phyloP scores from a whole-genome alignment of 805 yeast species.

The Spathaspora boniae region DNA sequence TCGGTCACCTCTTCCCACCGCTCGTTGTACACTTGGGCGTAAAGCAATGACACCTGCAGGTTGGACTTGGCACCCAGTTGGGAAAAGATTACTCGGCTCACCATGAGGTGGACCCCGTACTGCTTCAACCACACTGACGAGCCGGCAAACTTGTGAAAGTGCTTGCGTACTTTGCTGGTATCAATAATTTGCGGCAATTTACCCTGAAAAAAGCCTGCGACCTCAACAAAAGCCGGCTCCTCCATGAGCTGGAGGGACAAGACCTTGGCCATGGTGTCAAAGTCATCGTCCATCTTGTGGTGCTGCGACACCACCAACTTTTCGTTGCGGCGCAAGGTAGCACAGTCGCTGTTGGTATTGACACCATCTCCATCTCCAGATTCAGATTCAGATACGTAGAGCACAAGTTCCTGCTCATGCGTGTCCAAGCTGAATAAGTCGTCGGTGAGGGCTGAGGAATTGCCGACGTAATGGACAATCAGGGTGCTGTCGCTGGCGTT shows the following conservation, averaged over 20 bases:
- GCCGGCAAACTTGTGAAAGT: slow-evolving; percentile 32
- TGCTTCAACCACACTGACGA: slow-evolving; percentile 30
- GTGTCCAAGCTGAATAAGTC: too few relatives aligned
- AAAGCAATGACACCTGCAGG: slow-evolving; percentile 23
- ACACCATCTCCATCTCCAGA: too few relatives aligned
- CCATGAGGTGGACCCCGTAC: slow-evolving; percentile 30
- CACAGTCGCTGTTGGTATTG: too few relatives aligned
- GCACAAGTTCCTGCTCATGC: too few relatives aligned
- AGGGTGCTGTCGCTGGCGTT: too few relatives aligned
- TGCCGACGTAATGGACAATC: too few relatives aligned
- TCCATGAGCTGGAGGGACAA: slow-evolving; percentile 5
- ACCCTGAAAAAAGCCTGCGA: slow-evolving; percentile 4
- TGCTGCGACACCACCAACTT: slow-evolving; percentile 3
- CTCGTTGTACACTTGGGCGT: slow-evolving; percentile 20
- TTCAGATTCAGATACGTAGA: too few relatives aligned
- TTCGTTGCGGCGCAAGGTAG: too few relatives aligned
- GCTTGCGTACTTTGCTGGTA: slow-evolving; percentile 4
- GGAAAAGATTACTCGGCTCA: slow-evolving; percentile 25
- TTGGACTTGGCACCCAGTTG: slow-evolving; percentile 18
- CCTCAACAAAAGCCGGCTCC: slow-evolving; percentile 6
- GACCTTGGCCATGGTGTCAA: slow-evolving; percentile 5
- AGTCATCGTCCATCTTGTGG: slow-evolving; percentile 4
- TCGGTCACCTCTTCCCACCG: slow-evolving; percentile 21
- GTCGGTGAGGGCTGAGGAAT: too few relatives aligned
- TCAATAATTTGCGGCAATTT: slow-evolving; percentile 10